Evolutionary conservation across 192 early-diverging fungal genomes (phyloP), one percentile per base, ranked within the genome.

Genomic region (Coemansia sp.): DNA sequence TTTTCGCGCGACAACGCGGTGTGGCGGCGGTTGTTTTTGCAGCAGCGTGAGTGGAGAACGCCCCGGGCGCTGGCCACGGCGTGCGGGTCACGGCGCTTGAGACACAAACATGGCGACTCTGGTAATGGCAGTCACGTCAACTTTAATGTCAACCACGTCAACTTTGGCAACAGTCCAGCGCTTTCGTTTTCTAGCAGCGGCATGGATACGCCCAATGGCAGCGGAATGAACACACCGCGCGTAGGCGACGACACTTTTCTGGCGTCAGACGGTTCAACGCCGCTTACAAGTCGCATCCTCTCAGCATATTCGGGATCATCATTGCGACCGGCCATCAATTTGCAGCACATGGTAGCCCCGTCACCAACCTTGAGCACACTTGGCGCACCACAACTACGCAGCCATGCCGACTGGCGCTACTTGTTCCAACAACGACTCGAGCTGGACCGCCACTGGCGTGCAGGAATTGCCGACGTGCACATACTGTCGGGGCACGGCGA

Each of bases 401-500:
- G 52, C 10, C 62, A 60, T 23, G 61, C 51, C 7, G 84, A 92
- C 60, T 94, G 92, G 92, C 87, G 85, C 32, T 73, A 85, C 43
- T 70, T 93, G 27, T 97, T 89, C 66, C 71, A 83, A 56, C 84
- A 91, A 67, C 85, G 92, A 10, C 59, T 70, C 17, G 47, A 62
- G 29, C 81, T 97, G 2, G 85, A 86, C 47, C 65, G 54, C 2
- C 62, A 72, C 38, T 89, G 90, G 78, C 41, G 52, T 22, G 60
- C 48, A n/a, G 78, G 76, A 4, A 60, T 65, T 14, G 77, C 70
- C 17, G 70, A 79, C 41, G 66, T 85, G 15, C 77, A 70, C 22
- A 86, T 87, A 24, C 72, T 97, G 12, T 65, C 68, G 8, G 93
- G 93, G n/a, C 96, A 98, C 62, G 53, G 49, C 37, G 92, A 90